Evolutionary conservation across 2,329 filamentous ascomycete species (phyloP), one percentile per base, ranked within the genome.

Genomic region (Penicillium sclerotiorum): DNA sequence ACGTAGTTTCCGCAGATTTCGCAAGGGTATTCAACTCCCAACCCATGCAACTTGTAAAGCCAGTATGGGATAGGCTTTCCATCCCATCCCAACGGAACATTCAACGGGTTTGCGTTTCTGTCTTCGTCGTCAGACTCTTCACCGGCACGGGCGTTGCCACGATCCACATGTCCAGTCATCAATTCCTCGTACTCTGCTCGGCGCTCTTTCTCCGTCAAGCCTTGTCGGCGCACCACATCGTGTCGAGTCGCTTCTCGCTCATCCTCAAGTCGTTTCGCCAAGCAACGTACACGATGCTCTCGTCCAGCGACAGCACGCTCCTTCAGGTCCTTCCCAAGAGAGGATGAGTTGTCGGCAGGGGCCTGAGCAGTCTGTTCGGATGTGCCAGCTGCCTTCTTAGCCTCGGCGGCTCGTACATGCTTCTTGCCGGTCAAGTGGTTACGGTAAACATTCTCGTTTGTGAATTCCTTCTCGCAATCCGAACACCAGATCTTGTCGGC

Each of bases 11-110:
- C 94, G 67, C 94, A 99, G 49, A 99, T 90, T 69, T 99, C 93
- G 77, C 94, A 99, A 0, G 88, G 81, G 60, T 96, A 96, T 63
- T 99, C 94, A 11, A 96, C 91, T 8, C 94, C 94, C 21, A 99
- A 77, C 1, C 94, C 94, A 67, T 99, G 94, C 13, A 99, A 80
- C 61, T 96, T 94, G 79, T 97, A 99, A 13, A 99, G 81, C 94
- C 94, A 99, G 77, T 94, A 99, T 0, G 95, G 94, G 62, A 99
- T 99, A 0, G 95, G 94, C 68, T 99, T 99, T 61, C 95, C 94
- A 60, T 99, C 94, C 95, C 95, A 99, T 2, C 90, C 93, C 7
- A 99, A 80, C 0, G 94, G 94, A 2, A 99, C 80, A 68, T 99
- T 99, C 58, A 99, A 81, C 0, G 94, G 94, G 70, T 99, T 99